Base-by-base conservation (phyloP, 768 basidiomycete species). In the Mrakia frigida region DNA sequence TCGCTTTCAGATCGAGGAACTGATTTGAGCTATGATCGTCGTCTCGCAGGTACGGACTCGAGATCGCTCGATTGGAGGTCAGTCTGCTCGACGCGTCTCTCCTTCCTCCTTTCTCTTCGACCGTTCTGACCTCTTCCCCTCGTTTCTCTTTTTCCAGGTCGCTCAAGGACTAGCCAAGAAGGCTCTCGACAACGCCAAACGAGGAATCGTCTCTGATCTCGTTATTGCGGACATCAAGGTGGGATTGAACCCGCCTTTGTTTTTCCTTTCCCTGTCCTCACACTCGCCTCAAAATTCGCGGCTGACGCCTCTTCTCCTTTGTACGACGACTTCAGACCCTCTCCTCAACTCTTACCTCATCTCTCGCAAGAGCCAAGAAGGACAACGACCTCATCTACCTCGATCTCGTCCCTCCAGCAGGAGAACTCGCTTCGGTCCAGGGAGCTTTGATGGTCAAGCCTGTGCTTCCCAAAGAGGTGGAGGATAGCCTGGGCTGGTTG, bases 361-460 rank as follows among this genome's bases (percentile, higher is more conserved):
- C 89, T 74, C 83, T 91, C 46, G 83, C 85, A 6, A 88, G 92
- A 21, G 92, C 95, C 0, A 88, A 90, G 78, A 88, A 93, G 43
- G 96, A 98, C 83, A 99, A 99, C 82, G 92, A 96, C 83, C 85
- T 97, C 10, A 97, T 99, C 53, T 99, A 98, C 84, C 93, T 97
- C 79, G 87, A 92, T 70, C 90, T 92, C 74, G 86, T 96, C 0
- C 94, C 95, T 0, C 85, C 93, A 0, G 80, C 87, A 6, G 88
- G 90, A 2, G 87, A 90, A 23, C 87, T 97, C 10, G 84, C 89
- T 0, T 81, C 87, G 0, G 89, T 98, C 70, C 85, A 86, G 41
- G 88, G 88, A 52, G 88, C 89, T 2, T 84, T 87, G 14, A 87
- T 98, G 81, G 91, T 89, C 46, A 87, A 89, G 77, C 82, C 89